These are phyloP conservation scores for cucumber (Cucumis sativus) DNA, from an alignment of 306 rosid species.

Conservation along the genomic window Cucumber_9930_V3 NC_026661.2:18547001-18547500, in stretches of 20 bases:
- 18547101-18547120: conserved; percentile 34
- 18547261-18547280: background rate
- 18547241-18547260: background rate
- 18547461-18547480: too few species aligned
- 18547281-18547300: background rate
- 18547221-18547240: conserved; percentile 9
- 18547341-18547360: too few species aligned
- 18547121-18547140: conserved; percentile 15
- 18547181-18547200: conserved; percentile 36
- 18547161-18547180: conserved; percentile 27
- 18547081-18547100: conserved; percentile 63
- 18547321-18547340: too few species aligned
- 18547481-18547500: too few species aligned
- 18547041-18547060: conserved; percentile 37
- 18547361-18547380: too few species aligned
- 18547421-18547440: too few species aligned
- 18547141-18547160: conserved; percentile 29
- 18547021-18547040: conserved; percentile 27
- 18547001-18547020: conserved; percentile 54
- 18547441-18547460: too few species aligned
- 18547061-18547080: conserved; percentile 36
- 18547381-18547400: too few species aligned
- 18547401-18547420: too few species aligned
- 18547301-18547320: too few species aligned
- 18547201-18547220: background rate